Evolutionary conservation across 306 rosid species (phyloP).

Genomic region (Vicia villosa): DNA sequence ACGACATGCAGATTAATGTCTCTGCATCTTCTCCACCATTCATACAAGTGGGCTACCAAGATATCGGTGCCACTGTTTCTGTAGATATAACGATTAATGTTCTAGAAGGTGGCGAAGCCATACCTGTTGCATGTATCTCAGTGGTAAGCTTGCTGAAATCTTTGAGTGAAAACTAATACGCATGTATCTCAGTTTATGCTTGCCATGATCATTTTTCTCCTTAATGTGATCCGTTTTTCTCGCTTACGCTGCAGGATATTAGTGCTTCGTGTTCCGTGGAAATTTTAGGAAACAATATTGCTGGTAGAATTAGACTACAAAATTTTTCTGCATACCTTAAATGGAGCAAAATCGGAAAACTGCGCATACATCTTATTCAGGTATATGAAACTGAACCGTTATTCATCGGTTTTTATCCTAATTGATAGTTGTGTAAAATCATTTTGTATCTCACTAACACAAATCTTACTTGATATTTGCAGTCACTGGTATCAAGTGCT

Average conservation of each 20-base stretch:
- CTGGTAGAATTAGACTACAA: conserved; percentile 56
- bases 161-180: background rate
- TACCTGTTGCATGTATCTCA: conserved; percentile 75
- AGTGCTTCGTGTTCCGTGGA: conserved; percentile 59
- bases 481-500: conserved; percentile 51
- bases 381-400: conserved; percentile 40
- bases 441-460: background rate
- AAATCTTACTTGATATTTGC: conserved; percentile 45
- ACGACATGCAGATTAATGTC: conserved; percentile 64
- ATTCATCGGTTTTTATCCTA: no score
- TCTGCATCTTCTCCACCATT: conserved; percentile 70
- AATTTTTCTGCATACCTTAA: conserved; percentile 56
- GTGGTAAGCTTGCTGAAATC: conserved; percentile 57
- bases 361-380: conserved; percentile 66
- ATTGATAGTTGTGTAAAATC: no score
- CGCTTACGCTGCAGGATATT: conserved; percentile 61
- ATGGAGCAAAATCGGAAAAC: conserved; percentile 85
- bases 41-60: conserved; percentile 50
- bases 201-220: conserved; percentile 23
- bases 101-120: conserved; percentile 51
- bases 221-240: background rate
- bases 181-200: background rate
- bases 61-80: conserved; percentile 45
- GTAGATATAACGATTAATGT: conserved; percentile 65
- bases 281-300: conserved; percentile 50